Evolutionary conservation across 2,329 filamentous ascomycete genomes (phyloP).

Genomic region (Setomelanomma holmii): DNA sequence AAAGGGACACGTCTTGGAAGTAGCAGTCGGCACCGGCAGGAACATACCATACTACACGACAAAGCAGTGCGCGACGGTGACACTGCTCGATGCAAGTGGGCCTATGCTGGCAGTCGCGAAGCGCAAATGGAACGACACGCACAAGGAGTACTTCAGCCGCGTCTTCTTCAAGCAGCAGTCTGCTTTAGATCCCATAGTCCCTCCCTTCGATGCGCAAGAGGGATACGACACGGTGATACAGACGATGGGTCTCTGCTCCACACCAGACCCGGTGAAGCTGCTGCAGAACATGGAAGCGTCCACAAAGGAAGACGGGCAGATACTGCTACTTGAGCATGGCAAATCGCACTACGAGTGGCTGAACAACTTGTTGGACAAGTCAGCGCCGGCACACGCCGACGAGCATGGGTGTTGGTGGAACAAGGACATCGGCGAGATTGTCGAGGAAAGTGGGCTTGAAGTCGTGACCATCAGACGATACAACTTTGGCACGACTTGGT

Average conservation of each 20-base stretch:
- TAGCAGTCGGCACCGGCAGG: constrained; percentile 58
- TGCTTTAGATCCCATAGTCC: constrained; percentile 52
- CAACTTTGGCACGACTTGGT: constrained; percentile 59
- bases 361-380: constrained; percentile 55
- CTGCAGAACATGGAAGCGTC: constrained; percentile 54
- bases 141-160: constrained; percentile 46
- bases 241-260: constrained; percentile 61
- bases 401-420: constrained; percentile 62
- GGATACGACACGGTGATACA: constrained; percentile 59
- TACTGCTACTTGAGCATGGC: constrained; percentile 60
- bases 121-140: constrained; percentile 56
- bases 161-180: constrained; percentile 55
- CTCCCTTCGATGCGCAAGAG: constrained; percentile 49
- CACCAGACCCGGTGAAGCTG: constrained; percentile 52
- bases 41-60: constrained; percentile 56
- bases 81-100: constrained; percentile 56
- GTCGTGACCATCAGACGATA: constrained; percentile 54
- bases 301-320: constrained; percentile 52
- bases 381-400: constrained; percentile 56
- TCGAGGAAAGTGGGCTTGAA: constrained; percentile 56
- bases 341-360: constrained; percentile 57
- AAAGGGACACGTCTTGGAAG: constrained; percentile 57
- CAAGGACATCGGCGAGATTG: constrained; percentile 58
- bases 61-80: constrained; percentile 52
- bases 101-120: constrained; percentile 58